Evolutionary conservation across 163 green algal genomes (phyloP), one percentile per base, ranked within the genome.

Genomic region (Dunaliella salina): DNA sequence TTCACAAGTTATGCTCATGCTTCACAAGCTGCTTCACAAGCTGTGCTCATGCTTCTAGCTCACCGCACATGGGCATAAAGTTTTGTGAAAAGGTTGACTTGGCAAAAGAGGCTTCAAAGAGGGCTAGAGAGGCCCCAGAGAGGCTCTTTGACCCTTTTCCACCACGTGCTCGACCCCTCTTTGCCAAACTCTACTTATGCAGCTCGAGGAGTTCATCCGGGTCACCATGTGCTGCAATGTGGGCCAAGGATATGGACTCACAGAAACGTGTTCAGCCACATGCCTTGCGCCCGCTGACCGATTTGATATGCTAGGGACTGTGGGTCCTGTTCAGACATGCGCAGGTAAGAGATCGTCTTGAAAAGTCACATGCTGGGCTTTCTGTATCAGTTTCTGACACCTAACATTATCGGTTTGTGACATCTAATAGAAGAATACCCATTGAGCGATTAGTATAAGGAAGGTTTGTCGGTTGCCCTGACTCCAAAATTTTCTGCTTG

Each of bases 251-350:
- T 85, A 85, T 12, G 82, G 82, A 59, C 89, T 98, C 32, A 98
- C 96, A 1, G 96, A 98, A 89, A 96, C 95, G 13, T 97, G 93
- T 80, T 95, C 92, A 24, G 95, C 92, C 34, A 93, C 87, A 46
- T 97, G 96, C 88, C 88, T 98, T 33, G 89, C 91, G 40, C 75
- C 93, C 33, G 92, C 94, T 63, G 79, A 90, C 84, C 83, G 71
- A 17, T 67, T 32, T 25, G 81, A 59, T 32, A 87, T 90, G 32
- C 33, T 85, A 26, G 90, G 86, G 59, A 93, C 88, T 1, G 87
- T 91, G 25, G 90, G 89, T 4, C 88, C 88, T 33, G 67, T 92
- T 72, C 90, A 86, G 83, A 86, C 83, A 45, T 35, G 86, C 84
- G 86, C 45, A 75, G 86, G 85, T 85, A 45, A n/a, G 85, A 34